phyloP scores from a whole-genome alignment of 1,284 basidiomycete genomes.

The Cryptococcus sp. region DNA sequence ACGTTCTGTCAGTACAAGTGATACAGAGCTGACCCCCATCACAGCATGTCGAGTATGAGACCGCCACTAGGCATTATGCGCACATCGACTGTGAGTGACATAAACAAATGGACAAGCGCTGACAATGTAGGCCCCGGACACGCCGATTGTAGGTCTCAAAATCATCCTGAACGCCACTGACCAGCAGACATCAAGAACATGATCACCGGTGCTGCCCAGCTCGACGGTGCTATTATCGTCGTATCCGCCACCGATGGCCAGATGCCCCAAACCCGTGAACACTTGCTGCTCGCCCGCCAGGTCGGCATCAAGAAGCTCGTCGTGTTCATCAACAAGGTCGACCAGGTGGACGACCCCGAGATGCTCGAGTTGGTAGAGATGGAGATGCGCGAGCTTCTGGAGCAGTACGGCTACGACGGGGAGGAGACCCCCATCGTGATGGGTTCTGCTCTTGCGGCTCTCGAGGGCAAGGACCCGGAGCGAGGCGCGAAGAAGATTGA shows the following conservation, averaged over 20 bases:
- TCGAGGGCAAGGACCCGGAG: conserved; percentile 76
- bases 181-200: conserved; percentile 63
- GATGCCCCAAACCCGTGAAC: conserved; percentile 99
- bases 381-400: conserved; percentile 99
- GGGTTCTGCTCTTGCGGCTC: conserved; percentile 92
- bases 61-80: conserved; percentile 85
- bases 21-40: conserved; percentile 38
- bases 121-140: conserved; percentile 54
- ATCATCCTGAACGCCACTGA: conserved; percentile 9
- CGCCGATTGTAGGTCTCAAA: conserved; percentile 46
- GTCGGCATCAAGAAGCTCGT: conserved; percentile 98
- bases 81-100: conserved; percentile 82
- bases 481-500: conserved; percentile 79
- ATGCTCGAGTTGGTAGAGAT: conserved; percentile 99
- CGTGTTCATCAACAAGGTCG: conserved; percentile 96
- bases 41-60: conserved; percentile 98
- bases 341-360: conserved; percentile 93
- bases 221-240: conserved; percentile 96
- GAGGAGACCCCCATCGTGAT: conserved; percentile 95
- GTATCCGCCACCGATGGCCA: conserved; percentile 99
- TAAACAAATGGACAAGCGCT: not conserved
- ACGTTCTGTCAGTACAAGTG: not conserved
- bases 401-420: conserved; percentile 91
- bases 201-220: conserved; percentile 99
- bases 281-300: conserved; percentile 94